These are phyloP conservation scores for Candida rishiriensis DNA, from an alignment of 805 yeast genomes.

Conservation along the genomic window DNA sequence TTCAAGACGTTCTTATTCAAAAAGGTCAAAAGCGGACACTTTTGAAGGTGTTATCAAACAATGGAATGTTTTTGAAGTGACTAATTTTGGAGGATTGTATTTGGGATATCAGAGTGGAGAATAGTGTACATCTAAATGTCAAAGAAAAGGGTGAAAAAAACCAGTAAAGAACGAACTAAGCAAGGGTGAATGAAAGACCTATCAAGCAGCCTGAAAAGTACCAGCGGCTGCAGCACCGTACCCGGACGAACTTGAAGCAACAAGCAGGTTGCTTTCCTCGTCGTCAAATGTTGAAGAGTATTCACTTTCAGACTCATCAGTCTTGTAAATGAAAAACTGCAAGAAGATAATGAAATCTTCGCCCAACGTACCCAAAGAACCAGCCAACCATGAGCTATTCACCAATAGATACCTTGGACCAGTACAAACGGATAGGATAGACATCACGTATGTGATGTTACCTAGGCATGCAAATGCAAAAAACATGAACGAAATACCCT, in stretches of 20 bases:
- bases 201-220: no score
- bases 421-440: conserved; percentile 72
- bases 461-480: conserved; percentile 95
- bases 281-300: conserved; percentile 10
- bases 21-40: no score
- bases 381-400: conserved; percentile 90
- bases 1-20: no score
- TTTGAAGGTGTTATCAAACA: no score
- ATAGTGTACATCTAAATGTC: no score
- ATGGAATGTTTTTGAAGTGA: no score
- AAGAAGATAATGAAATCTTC: conserved; percentile 80
- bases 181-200: no score
- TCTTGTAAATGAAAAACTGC: conserved; percentile 77
- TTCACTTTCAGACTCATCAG: conserved; percentile 27
- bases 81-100: no score
- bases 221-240: conserved; percentile 6
- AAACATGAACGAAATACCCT: conserved; percentile 90
- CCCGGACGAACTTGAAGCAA: conserved; percentile 3
- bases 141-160: no score
- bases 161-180: no score
- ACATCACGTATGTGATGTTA: conserved; percentile 82
- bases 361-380: conserved; percentile 80
- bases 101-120: no score
- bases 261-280: conserved; percentile 14
- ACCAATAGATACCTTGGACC: conserved; percentile 67